Conservation (phyloP, 1,284 basidiomycete genomes). For the Trichosporon sp. region DNA sequence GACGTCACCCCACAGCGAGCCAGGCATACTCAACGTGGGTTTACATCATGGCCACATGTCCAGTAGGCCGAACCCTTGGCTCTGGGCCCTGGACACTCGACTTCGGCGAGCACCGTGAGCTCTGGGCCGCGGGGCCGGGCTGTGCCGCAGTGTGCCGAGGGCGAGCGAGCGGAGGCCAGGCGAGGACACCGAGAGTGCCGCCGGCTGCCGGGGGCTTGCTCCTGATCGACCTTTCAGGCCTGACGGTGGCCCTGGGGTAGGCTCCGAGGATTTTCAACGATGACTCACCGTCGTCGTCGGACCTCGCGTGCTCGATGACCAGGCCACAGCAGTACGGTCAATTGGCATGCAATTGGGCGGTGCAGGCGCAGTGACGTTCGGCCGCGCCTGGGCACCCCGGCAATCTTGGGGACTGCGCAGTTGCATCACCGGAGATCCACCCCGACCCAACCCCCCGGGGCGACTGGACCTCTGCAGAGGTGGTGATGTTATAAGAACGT, state of each 20-base stretch:
- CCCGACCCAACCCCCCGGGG: neutral
- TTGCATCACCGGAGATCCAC: neutral
- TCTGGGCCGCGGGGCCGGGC: neutral
- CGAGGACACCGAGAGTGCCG: neutral
- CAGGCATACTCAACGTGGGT: neutral
- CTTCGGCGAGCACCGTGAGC: neutral
- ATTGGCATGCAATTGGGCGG: neutral
- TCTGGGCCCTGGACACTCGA: neutral
- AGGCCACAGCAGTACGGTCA: neutral
- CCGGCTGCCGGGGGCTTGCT: neutral
- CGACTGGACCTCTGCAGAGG: neutral
- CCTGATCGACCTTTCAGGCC: neutral
- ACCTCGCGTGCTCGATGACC: neutral
- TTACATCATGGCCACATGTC: neutral
- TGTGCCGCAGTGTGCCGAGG: neutral
- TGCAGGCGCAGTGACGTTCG: slow-evolving; percentile 2
- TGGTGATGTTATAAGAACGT: neutral
- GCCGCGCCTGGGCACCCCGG: neutral
- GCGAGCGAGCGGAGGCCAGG: neutral
- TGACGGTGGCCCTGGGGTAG: neutral
- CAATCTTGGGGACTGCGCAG: neutral
- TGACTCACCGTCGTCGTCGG: neutral
- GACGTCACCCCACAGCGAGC: neutral
- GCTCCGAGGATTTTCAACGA: neutral
- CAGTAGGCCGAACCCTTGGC: neutral